Conservation (phyloP, 257 asterid species). For the Leonotis leonurus region DNA sequence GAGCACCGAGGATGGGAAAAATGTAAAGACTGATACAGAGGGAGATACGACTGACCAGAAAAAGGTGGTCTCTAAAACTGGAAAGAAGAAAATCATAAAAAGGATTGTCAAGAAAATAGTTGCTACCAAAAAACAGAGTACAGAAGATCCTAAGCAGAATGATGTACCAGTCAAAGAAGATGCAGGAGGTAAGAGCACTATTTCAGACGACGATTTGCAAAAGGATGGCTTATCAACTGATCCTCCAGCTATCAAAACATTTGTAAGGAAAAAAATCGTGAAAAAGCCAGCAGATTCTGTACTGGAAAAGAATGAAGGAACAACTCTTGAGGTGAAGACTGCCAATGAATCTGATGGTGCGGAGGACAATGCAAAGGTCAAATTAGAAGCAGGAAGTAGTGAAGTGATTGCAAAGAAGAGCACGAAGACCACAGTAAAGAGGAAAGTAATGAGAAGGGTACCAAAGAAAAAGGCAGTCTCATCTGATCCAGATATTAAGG, state of each 20-base stretch:
- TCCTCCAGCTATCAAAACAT: conserved; percentile 45
- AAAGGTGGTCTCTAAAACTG: conserved; percentile 43
- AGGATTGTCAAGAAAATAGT: conserved; percentile 54
- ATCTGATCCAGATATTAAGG: conserved; percentile 31
- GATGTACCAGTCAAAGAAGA: conserved; percentile 31
- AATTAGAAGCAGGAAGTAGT: conserved; percentile 27
- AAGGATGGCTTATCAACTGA: conserved; percentile 41
- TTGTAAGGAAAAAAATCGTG: too few species aligned
- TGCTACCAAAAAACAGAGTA: conserved; percentile 26
- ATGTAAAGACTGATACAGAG: conserved; percentile 26
- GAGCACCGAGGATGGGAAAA: conserved; percentile 31
- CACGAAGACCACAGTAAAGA: conserved; percentile 55
- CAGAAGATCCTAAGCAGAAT: conserved; percentile 29
- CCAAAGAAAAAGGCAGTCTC: conserved; percentile 51
- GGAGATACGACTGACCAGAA: conserved; percentile 31
- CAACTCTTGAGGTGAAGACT: conserved; percentile 29
- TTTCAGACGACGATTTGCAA: conserved; percentile 36
- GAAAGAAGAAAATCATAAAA: conserved; percentile 73
- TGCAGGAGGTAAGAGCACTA: conserved; percentile 27
- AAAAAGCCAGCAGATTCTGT: conserved; percentile 39
- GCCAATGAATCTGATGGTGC: conserved; percentile 27
- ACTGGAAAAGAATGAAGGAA: conserved; percentile 28
- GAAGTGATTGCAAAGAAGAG: conserved; percentile 33
- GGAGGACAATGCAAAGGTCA: conserved; percentile 31
- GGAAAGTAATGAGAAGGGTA: conserved; percentile 66